A percentile compares a stretch with the other conserved stretches of the same genome.
Conservation (phyloP, 2,329 filamentous ascomycete genomes). For the Venturia carpophila region DNA sequence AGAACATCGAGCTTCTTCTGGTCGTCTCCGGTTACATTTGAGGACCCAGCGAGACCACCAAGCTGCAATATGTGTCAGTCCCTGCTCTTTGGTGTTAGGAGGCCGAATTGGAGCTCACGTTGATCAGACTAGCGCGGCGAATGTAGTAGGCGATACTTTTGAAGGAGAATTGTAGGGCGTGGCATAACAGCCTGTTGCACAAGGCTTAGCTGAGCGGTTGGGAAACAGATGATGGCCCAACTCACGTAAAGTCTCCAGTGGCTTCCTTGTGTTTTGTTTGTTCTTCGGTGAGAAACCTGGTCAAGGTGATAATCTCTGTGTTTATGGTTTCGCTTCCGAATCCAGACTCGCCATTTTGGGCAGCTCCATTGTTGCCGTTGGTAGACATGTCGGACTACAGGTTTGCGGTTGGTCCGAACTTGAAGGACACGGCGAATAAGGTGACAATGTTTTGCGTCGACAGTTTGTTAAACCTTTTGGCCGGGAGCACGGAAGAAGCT, state of each 20-base stretch:
- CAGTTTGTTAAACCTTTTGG: neutral
- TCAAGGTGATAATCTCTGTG: conserved; percentile 91
- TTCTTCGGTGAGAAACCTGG: conserved; percentile 92
- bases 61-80: conserved; percentile 40
- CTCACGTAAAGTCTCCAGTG: conserved; percentile 96
- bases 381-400: conserved; percentile 2
- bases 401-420: neutral
- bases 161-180: conserved; percentile 98
- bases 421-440: neutral
- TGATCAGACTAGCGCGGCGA: conserved; percentile 87
- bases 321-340: conserved; percentile 72
- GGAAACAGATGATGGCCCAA: conserved; percentile 21
- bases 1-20: conserved; percentile 99
- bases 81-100: neutral
- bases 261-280: conserved; percentile 89
- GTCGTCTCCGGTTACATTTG: conserved; percentile 93
- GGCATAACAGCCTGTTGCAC: conserved; percentile 72
- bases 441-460: neutral
- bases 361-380: conserved; percentile 11
- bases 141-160: conserved; percentile 99
- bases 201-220: neutral
- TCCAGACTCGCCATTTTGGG: conserved; percentile 33
- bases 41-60: conserved; percentile 86
- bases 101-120: conserved; percentile 38
- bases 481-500: conserved; percentile 3